These are phyloP conservation scores for Podospora pseudocomata DNA, from an alignment of 495 filamentous ascomycete species.

Conservation along the genomic window DNA sequence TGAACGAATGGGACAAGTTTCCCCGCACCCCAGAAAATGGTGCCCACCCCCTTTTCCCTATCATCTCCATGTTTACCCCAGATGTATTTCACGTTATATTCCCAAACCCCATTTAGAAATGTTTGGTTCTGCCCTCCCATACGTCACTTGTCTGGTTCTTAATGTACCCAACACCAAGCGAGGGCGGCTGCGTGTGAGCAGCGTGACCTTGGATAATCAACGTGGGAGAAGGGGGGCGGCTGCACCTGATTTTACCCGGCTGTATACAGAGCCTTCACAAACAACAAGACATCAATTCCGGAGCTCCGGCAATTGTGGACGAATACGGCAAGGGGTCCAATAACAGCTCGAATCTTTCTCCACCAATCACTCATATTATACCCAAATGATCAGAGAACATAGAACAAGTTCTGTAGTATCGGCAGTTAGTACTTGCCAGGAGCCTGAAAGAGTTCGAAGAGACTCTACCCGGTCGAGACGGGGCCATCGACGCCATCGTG, in stretches of 20 bases:
- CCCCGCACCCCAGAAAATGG: constrained; percentile 12
- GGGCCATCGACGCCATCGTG: constrained; percentile 2
- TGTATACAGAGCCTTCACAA: constrained; percentile 8
- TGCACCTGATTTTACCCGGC: constrained; percentile 25
- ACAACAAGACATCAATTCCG: constrained; percentile 21
- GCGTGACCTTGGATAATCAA: constrained; percentile 18
- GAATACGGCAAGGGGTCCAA: constrained; percentile 39
- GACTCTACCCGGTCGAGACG: constrained; percentile 19
- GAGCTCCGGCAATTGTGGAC: constrained; percentile 40
- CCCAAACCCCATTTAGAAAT: constrained; percentile 4
- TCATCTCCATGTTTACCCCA: neutral
- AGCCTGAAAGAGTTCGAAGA: constrained; percentile 22
- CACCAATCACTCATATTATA: constrained; percentile 39
- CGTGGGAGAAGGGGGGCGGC: constrained; percentile 5
- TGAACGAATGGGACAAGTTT: constrained; percentile 5
- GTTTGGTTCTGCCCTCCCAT: constrained; percentile 11
- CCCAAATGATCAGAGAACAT: constrained; percentile 37
- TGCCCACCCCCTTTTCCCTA: neutral
- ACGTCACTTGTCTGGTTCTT: constrained; percentile 17
- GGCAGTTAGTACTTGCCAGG: constrained; percentile 39
- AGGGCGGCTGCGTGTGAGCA: constrained; percentile 5
- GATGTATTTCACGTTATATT: neutral
- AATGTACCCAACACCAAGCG: constrained; percentile 5
- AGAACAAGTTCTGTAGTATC: constrained; percentile 40
- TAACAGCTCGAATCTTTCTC: constrained; percentile 30